phyloP scores from a whole-genome alignment of 371 early-diverging fungal species.

The Syncephalastrum monosporum region DNA sequence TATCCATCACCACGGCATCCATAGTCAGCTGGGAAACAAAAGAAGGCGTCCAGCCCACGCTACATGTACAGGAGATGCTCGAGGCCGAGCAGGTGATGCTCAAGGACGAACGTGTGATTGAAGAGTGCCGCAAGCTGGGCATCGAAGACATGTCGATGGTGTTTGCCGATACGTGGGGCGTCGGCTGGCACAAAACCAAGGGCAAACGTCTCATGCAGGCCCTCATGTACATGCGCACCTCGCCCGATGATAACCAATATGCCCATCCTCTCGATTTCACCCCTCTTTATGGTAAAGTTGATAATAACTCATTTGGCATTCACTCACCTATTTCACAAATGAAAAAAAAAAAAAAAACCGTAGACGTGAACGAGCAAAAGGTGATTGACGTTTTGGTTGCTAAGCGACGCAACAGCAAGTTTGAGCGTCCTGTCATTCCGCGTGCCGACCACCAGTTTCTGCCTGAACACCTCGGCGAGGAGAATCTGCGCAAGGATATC shows the following conservation, averaged over 20 bases:
- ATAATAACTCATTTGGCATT: background rate
- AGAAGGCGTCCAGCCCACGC: conserved; percentile 40
- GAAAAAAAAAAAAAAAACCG: too few relatives aligned
- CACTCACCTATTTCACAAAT: background rate
- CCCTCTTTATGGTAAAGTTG: conserved; percentile 38
- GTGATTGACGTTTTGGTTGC: conserved; percentile 35
- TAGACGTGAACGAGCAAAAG: conserved; percentile 34
- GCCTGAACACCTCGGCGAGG: conserved; percentile 41
- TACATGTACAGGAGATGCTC: conserved; percentile 42
- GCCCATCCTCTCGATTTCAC: conserved; percentile 50
- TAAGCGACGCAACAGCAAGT: conserved; percentile 35
- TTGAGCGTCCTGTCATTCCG: conserved; percentile 40
- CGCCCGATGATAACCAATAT: conserved; percentile 45
- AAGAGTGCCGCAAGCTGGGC: conserved; percentile 38
- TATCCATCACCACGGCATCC: conserved; percentile 21
- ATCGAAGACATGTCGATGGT: conserved; percentile 42
- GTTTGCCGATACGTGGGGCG: conserved; percentile 45
- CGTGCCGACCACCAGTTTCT: conserved; percentile 34
- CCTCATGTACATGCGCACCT: conserved; percentile 42
- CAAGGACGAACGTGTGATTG: conserved; percentile 30
- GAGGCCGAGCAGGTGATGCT: conserved; percentile 35
- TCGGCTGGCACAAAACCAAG: conserved; percentile 34
- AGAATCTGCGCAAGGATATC: conserved; percentile 40
- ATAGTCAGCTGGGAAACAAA: conserved; percentile 30
- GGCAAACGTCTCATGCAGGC: conserved; percentile 41